phyloP scores from a whole-genome alignment of 495 filamentous ascomycete genomes.

The Lasiosphaeris hirsuta region DNA sequence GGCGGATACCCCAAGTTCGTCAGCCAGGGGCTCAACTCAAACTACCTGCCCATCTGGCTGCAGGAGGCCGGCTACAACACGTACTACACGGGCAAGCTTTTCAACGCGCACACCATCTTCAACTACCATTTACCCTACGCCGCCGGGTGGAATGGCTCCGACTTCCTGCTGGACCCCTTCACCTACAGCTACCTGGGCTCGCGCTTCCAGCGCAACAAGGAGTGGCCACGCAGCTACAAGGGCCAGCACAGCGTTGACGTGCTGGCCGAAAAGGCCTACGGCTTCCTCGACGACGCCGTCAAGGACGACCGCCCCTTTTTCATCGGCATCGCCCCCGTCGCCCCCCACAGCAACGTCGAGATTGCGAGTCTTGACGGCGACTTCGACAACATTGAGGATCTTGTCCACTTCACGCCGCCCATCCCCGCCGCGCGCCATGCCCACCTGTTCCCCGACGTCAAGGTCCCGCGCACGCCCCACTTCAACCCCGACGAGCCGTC shows the following conservation, averaged over 20 bases:
- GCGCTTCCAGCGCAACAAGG: slow-evolving; percentile 61
- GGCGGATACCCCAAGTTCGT: slow-evolving; percentile 72
- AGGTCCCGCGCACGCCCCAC: slow-evolving; percentile 50
- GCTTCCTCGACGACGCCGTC: slow-evolving; percentile 61
- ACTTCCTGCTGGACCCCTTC: slow-evolving; percentile 68
- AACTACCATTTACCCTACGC: slow-evolving; percentile 58
- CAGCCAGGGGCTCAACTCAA: slow-evolving; percentile 60
- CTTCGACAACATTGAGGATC: slow-evolving; percentile 12
- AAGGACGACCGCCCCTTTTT: slow-evolving; percentile 56
- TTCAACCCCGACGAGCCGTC: slow-evolving; percentile 53
- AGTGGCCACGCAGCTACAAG: slow-evolving; percentile 54
- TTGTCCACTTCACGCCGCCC: slow-evolving; percentile 45
- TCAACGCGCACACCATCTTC: slow-evolving; percentile 58
- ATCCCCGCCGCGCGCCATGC: slow-evolving; percentile 48
- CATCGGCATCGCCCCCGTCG: slow-evolving; percentile 61
- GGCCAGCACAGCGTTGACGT: slow-evolving; percentile 62
- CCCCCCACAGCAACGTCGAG: slow-evolving; percentile 59
- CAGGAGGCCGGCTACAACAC: slow-evolving; percentile 68
- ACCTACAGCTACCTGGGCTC: slow-evolving; percentile 71
- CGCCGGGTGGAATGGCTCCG: slow-evolving; percentile 55
- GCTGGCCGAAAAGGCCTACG: slow-evolving; percentile 57
- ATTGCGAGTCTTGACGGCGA: background rate
- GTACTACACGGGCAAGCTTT: slow-evolving; percentile 71
- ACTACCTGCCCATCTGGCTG: slow-evolving; percentile 67
- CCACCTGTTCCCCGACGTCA: slow-evolving; percentile 45